Evolutionary conservation across 345 rosid genomes (phyloP).

Genomic region (Salix udensis): DNA sequence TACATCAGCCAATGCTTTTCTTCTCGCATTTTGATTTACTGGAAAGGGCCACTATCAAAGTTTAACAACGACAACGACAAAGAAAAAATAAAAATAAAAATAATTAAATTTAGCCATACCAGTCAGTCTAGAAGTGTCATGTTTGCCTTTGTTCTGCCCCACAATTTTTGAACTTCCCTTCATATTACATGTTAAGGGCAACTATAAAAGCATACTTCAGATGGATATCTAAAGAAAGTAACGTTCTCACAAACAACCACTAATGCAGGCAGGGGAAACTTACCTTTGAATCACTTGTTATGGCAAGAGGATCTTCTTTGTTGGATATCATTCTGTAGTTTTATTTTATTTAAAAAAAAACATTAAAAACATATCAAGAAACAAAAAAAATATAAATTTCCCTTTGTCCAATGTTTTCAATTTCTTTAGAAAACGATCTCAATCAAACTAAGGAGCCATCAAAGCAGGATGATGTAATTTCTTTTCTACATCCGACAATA

Average conservation of each 20-base stretch:
- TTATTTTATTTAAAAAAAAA: background rate
- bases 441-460: no score
- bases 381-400: background rate
- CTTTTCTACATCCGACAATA: no score
- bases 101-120: slow-evolving; percentile 30
- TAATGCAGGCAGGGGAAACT: background rate
- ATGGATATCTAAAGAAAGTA: background rate
- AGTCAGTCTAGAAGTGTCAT: slow-evolving; percentile 11
- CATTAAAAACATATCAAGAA: background rate
- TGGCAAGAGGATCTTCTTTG: slow-evolving; percentile 25
- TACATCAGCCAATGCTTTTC: slow-evolving; percentile 75
- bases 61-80: background rate
- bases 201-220: background rate
- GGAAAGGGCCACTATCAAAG: slow-evolving; percentile 11
- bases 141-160: slow-evolving; percentile 42
- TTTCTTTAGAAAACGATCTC: background rate
- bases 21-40: slow-evolving; percentile 42
- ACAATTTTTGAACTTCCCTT: slow-evolving; percentile 35
- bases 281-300: slow-evolving; percentile 47
- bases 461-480: no score
- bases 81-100: slow-evolving; percentile 9
- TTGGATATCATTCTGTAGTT: slow-evolving; percentile 35
- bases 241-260: background rate
- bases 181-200: slow-evolving; percentile 18
- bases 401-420: background rate